These are phyloP conservation scores for Picea mariana DNA, from an alignment of 83 land plant genomes.

Conservation along the genomic window DNA sequence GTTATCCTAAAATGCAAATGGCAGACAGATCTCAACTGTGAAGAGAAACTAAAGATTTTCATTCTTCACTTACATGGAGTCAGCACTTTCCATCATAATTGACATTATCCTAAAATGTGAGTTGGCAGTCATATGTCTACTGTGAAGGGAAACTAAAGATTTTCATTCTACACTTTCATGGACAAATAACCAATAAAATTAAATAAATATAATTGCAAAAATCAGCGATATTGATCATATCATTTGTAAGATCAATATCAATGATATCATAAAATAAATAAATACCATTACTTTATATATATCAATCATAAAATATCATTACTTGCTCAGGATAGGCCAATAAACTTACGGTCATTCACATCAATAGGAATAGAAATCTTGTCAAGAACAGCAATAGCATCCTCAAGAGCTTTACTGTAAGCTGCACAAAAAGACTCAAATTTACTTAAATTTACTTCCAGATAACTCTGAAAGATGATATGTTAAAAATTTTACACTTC, in stretches of 20 bases:
- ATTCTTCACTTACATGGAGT: too few relatives aligned
- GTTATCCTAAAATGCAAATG: too few relatives aligned
- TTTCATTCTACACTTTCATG: too few relatives aligned
- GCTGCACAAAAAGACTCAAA: conserved; percentile 44
- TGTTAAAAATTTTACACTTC: neutral
- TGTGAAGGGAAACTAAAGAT: too few relatives aligned
- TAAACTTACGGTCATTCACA: conserved; percentile 76
- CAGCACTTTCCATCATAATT: too few relatives aligned
- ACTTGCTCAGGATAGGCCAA: neutral
- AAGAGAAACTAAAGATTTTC: too few relatives aligned
- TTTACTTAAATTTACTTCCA: neutral
- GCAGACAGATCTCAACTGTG: too few relatives aligned
- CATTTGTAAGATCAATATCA: neutral
- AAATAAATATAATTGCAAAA: too few relatives aligned
- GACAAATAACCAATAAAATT: too few relatives aligned
- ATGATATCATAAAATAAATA: neutral
- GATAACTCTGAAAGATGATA: neutral
- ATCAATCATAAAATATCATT: neutral
- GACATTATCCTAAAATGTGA: too few relatives aligned
- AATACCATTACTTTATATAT: neutral
- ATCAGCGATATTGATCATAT: too few relatives aligned
- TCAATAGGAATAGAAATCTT: conserved; percentile 86
- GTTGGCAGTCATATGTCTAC: too few relatives aligned
- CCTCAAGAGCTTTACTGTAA: conserved; percentile 84
- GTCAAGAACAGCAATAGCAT: conserved; percentile 89